Evolutionary conservation across 345 rosid species (phyloP).

Genomic region (Reutealis trisperma): DNA sequence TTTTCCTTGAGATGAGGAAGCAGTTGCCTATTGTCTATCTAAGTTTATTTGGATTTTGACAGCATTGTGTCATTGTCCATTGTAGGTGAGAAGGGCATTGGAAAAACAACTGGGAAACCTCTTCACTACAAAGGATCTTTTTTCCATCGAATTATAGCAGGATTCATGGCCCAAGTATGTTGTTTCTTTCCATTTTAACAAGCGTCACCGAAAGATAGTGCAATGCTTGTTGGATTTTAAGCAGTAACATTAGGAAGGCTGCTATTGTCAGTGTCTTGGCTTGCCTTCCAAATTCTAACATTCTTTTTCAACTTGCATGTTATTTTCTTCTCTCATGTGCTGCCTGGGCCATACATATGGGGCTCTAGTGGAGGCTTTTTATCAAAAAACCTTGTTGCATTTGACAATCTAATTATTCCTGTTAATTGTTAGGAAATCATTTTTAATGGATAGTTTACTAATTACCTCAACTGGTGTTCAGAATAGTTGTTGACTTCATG

Average conservation of each 20-base stretch:
- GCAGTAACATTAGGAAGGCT: too few species aligned
- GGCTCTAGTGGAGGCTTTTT: too few species aligned
- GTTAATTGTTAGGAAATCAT: not conserved
- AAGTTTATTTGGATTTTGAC: constrained; percentile 6
- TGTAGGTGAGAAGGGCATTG: constrained; percentile 89
- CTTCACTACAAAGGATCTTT: constrained; percentile 78
- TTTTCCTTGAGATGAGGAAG: not conserved
- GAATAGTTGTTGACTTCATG: not conserved
- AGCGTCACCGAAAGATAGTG: constrained; percentile 1
- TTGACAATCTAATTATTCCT: not conserved
- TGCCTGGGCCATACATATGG: too few species aligned
- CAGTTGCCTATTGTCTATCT: not conserved
- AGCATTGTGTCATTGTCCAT: constrained; percentile 14
- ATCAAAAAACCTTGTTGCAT: not conserved
- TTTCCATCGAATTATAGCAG: constrained; percentile 89
- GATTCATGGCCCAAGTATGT: constrained; percentile 97
- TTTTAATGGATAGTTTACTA: not conserved
- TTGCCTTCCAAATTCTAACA: too few species aligned
- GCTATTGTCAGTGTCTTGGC: too few species aligned
- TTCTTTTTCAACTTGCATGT: too few species aligned
- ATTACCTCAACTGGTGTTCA: not conserved
- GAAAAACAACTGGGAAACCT: constrained; percentile 78
- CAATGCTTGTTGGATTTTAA: not conserved
- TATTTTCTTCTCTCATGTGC: too few species aligned
- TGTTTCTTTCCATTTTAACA: constrained; percentile 8